Evolutionary conservation across 108 stramenopile genomes (phyloP).

Genomic region (Bacterosira constricta): DNA sequence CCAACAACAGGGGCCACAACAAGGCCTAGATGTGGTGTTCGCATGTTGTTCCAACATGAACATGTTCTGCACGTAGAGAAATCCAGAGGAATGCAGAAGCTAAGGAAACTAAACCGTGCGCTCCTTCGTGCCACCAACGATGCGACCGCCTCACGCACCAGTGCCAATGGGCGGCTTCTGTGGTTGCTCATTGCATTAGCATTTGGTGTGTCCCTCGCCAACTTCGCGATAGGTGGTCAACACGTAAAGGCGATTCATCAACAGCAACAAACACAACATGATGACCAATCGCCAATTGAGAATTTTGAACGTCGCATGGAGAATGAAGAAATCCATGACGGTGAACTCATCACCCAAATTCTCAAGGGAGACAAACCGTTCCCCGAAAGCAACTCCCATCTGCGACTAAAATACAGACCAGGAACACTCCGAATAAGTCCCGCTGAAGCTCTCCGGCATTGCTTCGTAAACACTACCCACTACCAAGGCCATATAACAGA

Average conservation of each 20-base stretch:
- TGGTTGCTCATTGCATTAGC: neutral
- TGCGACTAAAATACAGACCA: conserved; percentile 19
- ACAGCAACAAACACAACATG: neutral
- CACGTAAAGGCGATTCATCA: neutral
- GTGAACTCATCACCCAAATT: conserved; percentile 10
- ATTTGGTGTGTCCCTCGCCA: neutral
- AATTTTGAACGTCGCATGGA: neutral
- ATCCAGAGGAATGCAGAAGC: no score
- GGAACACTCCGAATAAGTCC: conserved; percentile 23
- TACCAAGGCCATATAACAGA: conserved; percentile 22
- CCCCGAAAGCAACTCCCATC: neutral
- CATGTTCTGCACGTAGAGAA: no score
- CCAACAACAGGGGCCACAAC: no score
- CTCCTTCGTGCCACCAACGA: no score
- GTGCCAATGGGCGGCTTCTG: no score
- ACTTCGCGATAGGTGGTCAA: neutral
- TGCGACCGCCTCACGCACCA: no score
- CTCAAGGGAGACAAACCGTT: neutral
- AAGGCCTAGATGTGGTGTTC: no score
- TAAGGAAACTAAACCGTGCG: no score
- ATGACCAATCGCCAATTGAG: neutral
- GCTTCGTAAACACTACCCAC: conserved; percentile 27
- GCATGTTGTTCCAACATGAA: no score
- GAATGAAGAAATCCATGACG: neutral
- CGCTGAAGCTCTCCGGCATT: conserved; percentile 30